These are phyloP conservation scores for Hymenoscyphus salicellus DNA, from an alignment of 2,329 filamentous ascomycete genomes.

Conservation along the genomic window DNA sequence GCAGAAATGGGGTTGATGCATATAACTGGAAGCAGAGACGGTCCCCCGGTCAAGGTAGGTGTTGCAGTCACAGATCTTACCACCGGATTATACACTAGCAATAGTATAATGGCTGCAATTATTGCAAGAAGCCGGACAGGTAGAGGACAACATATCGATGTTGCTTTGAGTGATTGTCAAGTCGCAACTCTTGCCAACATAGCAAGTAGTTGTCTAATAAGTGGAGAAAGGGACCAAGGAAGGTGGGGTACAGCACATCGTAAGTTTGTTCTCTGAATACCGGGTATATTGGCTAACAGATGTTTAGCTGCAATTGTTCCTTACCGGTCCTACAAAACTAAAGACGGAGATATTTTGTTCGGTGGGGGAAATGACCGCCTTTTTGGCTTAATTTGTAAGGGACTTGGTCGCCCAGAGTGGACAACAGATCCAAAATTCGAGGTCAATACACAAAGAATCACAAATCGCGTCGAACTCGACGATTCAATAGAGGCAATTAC, in stretches of 20 bases:
- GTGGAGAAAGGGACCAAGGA: constrained; percentile 80
- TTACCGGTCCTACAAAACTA: constrained; percentile 78
- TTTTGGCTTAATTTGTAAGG: constrained; percentile 62
- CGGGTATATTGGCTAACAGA: constrained; percentile 12
- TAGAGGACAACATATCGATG: constrained; percentile 87
- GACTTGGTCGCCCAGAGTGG: constrained; percentile 57
- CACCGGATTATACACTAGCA: constrained; percentile 90
- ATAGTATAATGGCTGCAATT: constrained; percentile 91
- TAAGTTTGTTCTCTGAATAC: constrained; percentile 40
- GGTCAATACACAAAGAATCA: constrained; percentile 61
- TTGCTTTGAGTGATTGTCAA: constrained; percentile 88
- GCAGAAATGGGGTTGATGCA: constrained; percentile 98
- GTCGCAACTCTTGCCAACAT: constrained; percentile 94
- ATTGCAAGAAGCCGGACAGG: constrained; percentile 72
- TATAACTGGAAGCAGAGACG: constrained; percentile 85
- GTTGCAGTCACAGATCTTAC: constrained; percentile 96
- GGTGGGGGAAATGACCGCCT: constrained; percentile 71
- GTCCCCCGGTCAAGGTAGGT: constrained; percentile 92
- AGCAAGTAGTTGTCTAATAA: constrained; percentile 85
- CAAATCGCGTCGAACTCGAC: constrained; percentile 75
- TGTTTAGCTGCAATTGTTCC: constrained; percentile 88
- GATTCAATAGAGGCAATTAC: constrained; percentile 74
- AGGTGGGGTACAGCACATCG: constrained; percentile 96
- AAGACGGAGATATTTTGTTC: constrained; percentile 67
- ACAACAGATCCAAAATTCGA: constrained; percentile 57